phyloP scores from a whole-genome alignment of 352 stramenopile species.

The Globisporangium spiculum region DNA sequence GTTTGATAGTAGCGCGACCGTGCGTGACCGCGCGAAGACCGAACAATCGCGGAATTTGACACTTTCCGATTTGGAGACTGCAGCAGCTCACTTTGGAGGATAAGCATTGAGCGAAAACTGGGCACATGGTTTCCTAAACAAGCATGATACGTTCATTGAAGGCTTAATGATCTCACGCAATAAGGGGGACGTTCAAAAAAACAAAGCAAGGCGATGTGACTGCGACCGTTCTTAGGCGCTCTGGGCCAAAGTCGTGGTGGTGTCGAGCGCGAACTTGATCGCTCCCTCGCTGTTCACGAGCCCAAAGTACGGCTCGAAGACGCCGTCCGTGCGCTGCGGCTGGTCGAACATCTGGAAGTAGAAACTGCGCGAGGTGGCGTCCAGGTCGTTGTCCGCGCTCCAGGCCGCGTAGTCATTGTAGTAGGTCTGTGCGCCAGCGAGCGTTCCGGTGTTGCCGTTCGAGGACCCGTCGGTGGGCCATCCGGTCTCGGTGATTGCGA shows the following conservation, averaged over 20 bases:
- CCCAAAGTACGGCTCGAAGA: slow-evolving; percentile 53
- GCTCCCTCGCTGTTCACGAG: slow-evolving; percentile 32
- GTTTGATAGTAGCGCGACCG: background rate
- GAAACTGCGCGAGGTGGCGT: slow-evolving; percentile 28
- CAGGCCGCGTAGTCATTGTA: slow-evolving; percentile 38
- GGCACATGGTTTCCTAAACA: background rate
- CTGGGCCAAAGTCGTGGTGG: background rate
- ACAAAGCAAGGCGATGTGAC: background rate
- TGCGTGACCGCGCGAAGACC: background rate
- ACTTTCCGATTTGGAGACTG: background rate
- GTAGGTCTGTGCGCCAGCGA: slow-evolving; percentile 36
- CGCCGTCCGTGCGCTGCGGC: slow-evolving; percentile 34
- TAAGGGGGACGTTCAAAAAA: background rate
- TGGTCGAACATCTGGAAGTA: slow-evolving; percentile 72
- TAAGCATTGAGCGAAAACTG: background rate
- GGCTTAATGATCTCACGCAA: background rate
- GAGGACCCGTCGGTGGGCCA: slow-evolving; percentile 46
- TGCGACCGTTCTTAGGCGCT: background rate
- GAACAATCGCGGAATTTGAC: too few species aligned
- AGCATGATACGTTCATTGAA: background rate
- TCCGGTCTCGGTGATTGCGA: slow-evolving; percentile 58
- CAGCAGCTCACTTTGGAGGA: background rate
- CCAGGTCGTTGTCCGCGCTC: slow-evolving; percentile 23
- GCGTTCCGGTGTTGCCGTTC: slow-evolving; percentile 42
- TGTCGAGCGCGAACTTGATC: slow-evolving; percentile 37